phyloP scores from a whole-genome alignment of 129 eudicot genomes.

The Centrapalus pauciflorus region DNA sequence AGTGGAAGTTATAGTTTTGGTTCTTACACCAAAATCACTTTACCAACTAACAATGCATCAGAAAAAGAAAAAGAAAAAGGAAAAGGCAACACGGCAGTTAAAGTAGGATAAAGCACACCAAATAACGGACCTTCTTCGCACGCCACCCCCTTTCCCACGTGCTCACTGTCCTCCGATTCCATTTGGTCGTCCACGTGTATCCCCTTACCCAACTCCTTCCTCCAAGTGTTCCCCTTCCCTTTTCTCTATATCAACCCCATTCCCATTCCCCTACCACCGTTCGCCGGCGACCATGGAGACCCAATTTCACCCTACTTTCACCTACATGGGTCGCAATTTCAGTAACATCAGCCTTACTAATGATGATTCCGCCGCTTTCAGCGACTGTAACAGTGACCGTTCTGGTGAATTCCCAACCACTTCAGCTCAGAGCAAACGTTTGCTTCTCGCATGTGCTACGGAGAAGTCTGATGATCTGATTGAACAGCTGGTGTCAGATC shows the following conservation, averaged over 20 bases:
- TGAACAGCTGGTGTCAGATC: constrained; percentile 49
- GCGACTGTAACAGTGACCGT: constrained; percentile 91
- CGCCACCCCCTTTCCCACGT: constrained; percentile 74
- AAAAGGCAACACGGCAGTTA: constrained; percentile 21
- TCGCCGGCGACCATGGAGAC: constrained; percentile 44
- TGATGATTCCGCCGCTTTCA: constrained; percentile 62
- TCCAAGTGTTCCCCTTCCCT: constrained; percentile 19
- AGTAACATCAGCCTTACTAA: constrained; percentile 26
- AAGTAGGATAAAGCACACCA: constrained; percentile 10
- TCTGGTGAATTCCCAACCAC: constrained; percentile 77
- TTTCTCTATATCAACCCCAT: constrained; percentile 13
- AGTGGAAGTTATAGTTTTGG: constrained; percentile 3
- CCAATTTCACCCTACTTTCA: constrained; percentile 33
- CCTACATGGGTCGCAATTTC: constrained; percentile 48
- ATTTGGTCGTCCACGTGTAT: constrained; percentile 63
- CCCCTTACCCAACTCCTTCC: constrained; percentile 17
- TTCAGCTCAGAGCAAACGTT: constrained; percentile 38
- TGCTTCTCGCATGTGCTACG: constrained; percentile 47
- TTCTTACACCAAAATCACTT: constrained; percentile 17
- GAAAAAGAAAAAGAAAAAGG: constrained; percentile 15
- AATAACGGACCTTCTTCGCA: constrained; percentile 51
- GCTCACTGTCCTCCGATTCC: constrained; percentile 47
- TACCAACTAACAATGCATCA: constrained; percentile 34
- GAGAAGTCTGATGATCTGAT: constrained; percentile 62
- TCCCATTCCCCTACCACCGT: no score